These are phyloP conservation scores for Psidium friedrichsthalianum DNA, from an alignment of 345 rosid species.

Conservation along the genomic window DNA sequence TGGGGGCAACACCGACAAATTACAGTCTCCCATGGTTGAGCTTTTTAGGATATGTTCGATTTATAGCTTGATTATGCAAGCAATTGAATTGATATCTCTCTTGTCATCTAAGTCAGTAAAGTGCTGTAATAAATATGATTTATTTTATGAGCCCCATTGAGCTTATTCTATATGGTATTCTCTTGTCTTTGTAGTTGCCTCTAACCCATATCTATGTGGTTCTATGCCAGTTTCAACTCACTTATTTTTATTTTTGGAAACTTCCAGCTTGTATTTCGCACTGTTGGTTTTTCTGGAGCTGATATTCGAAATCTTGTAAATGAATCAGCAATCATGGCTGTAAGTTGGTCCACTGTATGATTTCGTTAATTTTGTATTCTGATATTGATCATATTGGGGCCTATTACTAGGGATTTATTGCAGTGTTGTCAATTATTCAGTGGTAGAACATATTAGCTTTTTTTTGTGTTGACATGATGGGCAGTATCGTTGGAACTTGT, in stretches of 20 bases:
- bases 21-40: background rate
- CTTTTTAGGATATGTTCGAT: background rate
- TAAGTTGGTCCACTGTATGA: constrained; percentile 21
- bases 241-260: background rate
- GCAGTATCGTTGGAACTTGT: background rate
- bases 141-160: background rate
- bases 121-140: background rate
- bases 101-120: background rate
- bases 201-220: background rate
- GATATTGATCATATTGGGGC: background rate
- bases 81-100: background rate
- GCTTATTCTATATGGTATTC: background rate
- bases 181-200: background rate
- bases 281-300: constrained; percentile 95
- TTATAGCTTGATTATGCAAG: background rate
- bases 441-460: background rate
- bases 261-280: constrained; percentile 83
- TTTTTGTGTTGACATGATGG: background rate
- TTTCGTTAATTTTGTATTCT: background rate
- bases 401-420: background rate
- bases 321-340: constrained; percentile 97
- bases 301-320: constrained; percentile 94
- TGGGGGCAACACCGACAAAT: background rate
- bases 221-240: background rate
- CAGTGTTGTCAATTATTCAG: background rate